Conservation (phyloP, 352 stramenopile species). For the Blastocystis sp. region DNA sequence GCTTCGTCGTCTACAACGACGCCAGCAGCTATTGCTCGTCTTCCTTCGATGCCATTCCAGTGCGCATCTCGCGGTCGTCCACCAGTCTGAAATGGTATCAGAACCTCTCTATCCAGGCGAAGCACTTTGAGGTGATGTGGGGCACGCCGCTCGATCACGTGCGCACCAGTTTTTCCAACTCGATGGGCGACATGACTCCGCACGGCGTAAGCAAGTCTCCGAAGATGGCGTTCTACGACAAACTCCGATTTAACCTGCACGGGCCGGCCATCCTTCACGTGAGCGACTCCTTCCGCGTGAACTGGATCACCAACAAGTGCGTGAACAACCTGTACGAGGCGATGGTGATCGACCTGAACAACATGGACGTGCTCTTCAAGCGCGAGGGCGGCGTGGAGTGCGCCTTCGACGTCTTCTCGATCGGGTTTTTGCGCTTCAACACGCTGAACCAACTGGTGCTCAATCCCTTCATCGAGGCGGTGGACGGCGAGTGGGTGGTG, state of each 20-base stretch:
- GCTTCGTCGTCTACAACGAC: constrained; percentile 9
- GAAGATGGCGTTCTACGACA: constrained; percentile 63
- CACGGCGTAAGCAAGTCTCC: constrained; percentile 52
- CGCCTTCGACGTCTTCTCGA: constrained; percentile 62
- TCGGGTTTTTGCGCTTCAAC: constrained; percentile 23
- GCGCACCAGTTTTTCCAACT: constrained; percentile 24
- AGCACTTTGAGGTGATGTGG: constrained; percentile 56
- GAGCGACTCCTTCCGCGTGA: constrained; percentile 24
- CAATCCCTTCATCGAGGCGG: background rate
- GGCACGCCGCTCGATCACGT: constrained; percentile 25
- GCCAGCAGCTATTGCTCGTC: constrained; percentile 14
- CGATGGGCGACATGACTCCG: constrained; percentile 37
- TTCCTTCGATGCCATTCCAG: constrained; percentile 33
- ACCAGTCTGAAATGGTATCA: constrained; percentile 50
- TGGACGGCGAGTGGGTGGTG: constrained; percentile 33
- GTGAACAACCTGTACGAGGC: constrained; percentile 31
- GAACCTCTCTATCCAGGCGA: constrained; percentile 52
- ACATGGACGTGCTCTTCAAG: constrained; percentile 7
- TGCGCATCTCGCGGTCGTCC: constrained; percentile 33
- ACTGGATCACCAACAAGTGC: constrained; percentile 43
- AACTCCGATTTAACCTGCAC: constrained; percentile 61
- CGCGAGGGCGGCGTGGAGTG: background rate
- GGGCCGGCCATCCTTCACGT: constrained; percentile 30
- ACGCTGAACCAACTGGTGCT: constrained; percentile 30
- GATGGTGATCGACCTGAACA: constrained; percentile 24